Base-by-base conservation (phyloP, 1,139 yeast genomes). In the Arxiozyma telluris region DNA sequence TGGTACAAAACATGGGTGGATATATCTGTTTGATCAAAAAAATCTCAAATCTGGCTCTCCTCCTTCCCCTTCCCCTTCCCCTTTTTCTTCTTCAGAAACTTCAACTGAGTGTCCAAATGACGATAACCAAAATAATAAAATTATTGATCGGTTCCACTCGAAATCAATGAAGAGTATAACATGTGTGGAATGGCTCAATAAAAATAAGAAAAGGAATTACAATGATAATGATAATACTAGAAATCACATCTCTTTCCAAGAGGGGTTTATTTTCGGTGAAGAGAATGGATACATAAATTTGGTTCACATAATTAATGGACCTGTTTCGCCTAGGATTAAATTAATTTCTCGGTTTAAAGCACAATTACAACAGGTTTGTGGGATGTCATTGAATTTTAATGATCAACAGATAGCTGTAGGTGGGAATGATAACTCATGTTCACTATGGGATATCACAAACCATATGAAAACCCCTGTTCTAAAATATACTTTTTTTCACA, bases 281-380 rank as follows among this genome's bases (percentile, higher is more conserved):
- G 89, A 84, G 59, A 58, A 69, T 21, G 97, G 96, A 0, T 75
- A 74, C 22, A 34, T 52, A n/a, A 49, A 47, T 39, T 15, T 45
- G 30, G 18, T 44, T 23, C 41, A 30, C 15, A 6, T 39, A 21
- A 23, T 22, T 22, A 38, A 38, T 42, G 45, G 34, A 5, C 18
- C 30, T 2, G 11, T 34, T 7, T n/a, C 41, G 23, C 21, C 18
- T 11, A 8, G 21, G 20, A 49, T 74, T 34, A 55, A 52, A 15
- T 55, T 68, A 11, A 54, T 63, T 1, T 61, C 68, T 7, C 61
- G 64, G 6, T 73, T 83, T 59, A 73, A 72, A 60, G 77, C 83
- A 51, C 84, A 81, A 55, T 74, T 75, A 45, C 88, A 84, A 60
- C 89, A 83, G 62, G 78, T 86, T 30, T 86, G 93, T 67, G 91